Percentiles rank a stretch among this genome's conserved stretches.
Evolutionary conservation across 108 stramenopile species (phyloP).

Genomic region (Skeletonema costatum): DNA sequence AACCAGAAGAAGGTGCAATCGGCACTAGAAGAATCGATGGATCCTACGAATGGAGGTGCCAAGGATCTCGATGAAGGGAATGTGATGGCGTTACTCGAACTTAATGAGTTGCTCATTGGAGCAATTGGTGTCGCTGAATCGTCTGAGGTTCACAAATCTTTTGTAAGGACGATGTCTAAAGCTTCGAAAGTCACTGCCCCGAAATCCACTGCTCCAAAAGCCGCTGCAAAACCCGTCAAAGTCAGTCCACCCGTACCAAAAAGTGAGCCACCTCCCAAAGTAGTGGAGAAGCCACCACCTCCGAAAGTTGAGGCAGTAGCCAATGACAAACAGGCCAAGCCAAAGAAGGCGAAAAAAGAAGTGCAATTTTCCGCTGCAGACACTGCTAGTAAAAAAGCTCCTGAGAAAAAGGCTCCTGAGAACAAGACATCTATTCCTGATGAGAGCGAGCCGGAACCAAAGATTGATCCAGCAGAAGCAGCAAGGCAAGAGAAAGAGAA

Average conservation of each 20-base stretch:
- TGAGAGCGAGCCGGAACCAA: neutral
- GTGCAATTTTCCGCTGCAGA: neutral
- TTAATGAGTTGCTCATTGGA: slow-evolving; percentile 5
- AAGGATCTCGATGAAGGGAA: slow-evolving; percentile 6
- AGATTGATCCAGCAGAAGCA: slow-evolving; percentile 2
- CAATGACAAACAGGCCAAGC: neutral
- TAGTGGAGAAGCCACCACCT: neutral
- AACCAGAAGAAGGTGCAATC: slow-evolving; percentile 6
- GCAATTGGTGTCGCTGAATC: slow-evolving; percentile 11
- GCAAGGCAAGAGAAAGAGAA: slow-evolving; percentile 16
- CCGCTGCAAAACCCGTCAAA: neutral
- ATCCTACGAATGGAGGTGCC: neutral
- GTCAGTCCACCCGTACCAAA: neutral
- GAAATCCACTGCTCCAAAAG: neutral
- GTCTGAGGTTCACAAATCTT: slow-evolving; percentile 4
- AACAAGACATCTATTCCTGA: neutral
- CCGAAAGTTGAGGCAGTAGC: neutral
- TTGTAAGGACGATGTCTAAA: neutral
- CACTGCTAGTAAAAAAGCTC: neutral
- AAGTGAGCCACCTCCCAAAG: neutral
- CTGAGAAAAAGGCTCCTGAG: neutral
- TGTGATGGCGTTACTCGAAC: slow-evolving; percentile 14
- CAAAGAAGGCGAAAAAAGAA: slow-evolving; percentile 3
- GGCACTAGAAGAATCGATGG: slow-evolving; percentile 17
- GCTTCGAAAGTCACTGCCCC: neutral